Base-by-base conservation (phyloP, 1,284 basidiomycete species). In the Naganishia albida region DNA sequence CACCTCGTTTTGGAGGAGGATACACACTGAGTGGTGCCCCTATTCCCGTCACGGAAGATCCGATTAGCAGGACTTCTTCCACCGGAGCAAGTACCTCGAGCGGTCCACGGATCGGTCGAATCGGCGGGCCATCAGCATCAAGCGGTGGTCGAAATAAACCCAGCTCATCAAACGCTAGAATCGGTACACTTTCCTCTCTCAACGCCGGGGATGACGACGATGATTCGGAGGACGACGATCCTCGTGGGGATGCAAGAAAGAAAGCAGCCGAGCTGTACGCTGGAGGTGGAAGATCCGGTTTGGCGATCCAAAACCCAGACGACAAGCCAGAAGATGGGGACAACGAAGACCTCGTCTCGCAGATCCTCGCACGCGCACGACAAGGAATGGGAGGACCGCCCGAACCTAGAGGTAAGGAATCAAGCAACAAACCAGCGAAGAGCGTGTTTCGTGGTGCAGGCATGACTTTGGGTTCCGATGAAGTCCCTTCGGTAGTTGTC, bases 391-490 rank as follows among this genome's bases (percentile, higher is more conserved):
- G 20, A 2, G 44, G 23, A 15, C 34, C 34, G 4, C 34, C 34
- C 34, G 34, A 34, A 10, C 34, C 34, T 6, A 50, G 53, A 12
- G 65, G 52, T 3, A 54, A 39, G 39, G 40, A 40, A 4, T 38
- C 49, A 16, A 51, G 30, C 13, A 28, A 34, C 38, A 60, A 44
- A 20, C n/a, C 40, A 15, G 38, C 43, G 16, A 46, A 25, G 38
- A 42, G n/a, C 25, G 70, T 77, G 1, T 91, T 91, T 74, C 74
- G 79, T 52, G 91, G 91, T 1, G 83, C 86, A 2, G 93, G 91
- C 2, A 85, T 94, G 75, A 90, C 83, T 0, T 82, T 97, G n/a
- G 93, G 93, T 1, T 87, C 88, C 28, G 92, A 94, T 65, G 91
- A 94, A 23, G 82, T 87, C 0, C 86, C 87, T 13, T 89, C 88